phyloP scores from a whole-genome alignment of 2,329 filamentous ascomycete species.

The Neocucurbitaria cava region DNA sequence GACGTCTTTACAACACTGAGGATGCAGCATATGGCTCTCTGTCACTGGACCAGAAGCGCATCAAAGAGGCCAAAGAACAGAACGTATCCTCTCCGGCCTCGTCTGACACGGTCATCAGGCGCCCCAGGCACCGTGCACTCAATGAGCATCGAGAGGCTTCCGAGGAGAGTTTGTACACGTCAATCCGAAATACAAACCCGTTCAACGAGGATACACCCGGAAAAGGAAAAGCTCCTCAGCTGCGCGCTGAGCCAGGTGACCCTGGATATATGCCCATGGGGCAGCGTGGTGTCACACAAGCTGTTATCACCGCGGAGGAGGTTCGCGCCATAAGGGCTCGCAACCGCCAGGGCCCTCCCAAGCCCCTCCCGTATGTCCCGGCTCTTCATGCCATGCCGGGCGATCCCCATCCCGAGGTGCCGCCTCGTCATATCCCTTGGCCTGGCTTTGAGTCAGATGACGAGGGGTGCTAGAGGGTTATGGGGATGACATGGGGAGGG shows the following conservation, averaged over 20 bases:
- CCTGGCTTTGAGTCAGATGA: conserved; percentile 15
- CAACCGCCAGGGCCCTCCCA: too few relatives aligned
- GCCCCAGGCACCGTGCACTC: conserved; percentile 11
- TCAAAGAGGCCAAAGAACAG: background rate
- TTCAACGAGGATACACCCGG: conserved; percentile 9
- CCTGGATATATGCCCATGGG: conserved; percentile 21
- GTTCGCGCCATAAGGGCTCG: conserved; percentile 4
- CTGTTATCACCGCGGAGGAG: background rate
- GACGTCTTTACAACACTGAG: conserved; percentile 19
- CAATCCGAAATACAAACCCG: conserved; percentile 23
- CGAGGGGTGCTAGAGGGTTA: too few relatives aligned
- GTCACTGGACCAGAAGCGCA: background rate
- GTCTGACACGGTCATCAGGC: conserved; percentile 2
- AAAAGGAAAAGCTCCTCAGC: background rate
- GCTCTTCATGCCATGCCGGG: conserved; percentile 15
- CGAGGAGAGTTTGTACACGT: conserved; percentile 23
- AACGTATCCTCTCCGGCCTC: conserved; percentile 1
- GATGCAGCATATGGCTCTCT: background rate
- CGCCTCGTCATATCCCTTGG: conserved; percentile 6
- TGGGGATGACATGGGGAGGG: too few relatives aligned
- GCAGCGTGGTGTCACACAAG: conserved; percentile 24
- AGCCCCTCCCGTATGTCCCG: conserved; percentile 18
- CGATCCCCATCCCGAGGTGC: conserved; percentile 1
- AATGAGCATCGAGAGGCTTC: conserved; percentile 7
- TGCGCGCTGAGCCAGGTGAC: background rate